Percentiles rank a stretch among this genome's conserved stretches.
Evolutionary conservation across 1,284 basidiomycete genomes (phyloP).

Genomic region (Cerrena zonata): DNA sequence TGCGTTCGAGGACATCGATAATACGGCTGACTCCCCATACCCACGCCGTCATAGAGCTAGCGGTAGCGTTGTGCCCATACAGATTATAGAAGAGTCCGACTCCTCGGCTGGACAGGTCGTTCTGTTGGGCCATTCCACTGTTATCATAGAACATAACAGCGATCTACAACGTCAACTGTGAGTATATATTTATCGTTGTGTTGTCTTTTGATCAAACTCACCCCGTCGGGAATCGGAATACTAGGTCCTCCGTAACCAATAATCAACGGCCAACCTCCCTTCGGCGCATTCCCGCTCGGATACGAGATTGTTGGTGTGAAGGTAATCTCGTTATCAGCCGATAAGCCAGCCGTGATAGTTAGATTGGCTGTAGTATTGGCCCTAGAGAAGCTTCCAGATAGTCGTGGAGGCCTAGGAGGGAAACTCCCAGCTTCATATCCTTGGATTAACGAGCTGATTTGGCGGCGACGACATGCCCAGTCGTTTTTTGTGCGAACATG

Average conservation of each 20-base stretch:
- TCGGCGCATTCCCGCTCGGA: constrained; percentile 38
- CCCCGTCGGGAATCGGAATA: constrained; percentile 42
- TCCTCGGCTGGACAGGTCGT: constrained; percentile 39
- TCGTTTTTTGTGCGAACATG: constrained; percentile 36
- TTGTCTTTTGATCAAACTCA: constrained; percentile 11
- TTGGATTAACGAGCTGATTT: constrained; percentile 43
- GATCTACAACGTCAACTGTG: too few relatives aligned
- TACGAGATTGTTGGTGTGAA: constrained; percentile 39
- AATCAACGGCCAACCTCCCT: constrained; percentile 39
- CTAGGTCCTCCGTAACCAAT: constrained; percentile 46
- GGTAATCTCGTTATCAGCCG: constrained; percentile 40
- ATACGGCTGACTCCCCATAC: too few relatives aligned
- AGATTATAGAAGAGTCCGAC: constrained; percentile 49
- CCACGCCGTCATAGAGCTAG: too few relatives aligned
- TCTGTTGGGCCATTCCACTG: constrained; percentile 44
- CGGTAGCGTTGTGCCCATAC: constrained; percentile 42
- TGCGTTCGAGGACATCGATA: constrained; percentile 47
- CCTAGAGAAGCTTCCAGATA: constrained; percentile 36
- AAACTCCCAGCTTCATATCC: constrained; percentile 44
- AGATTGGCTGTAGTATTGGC: constrained; percentile 37
- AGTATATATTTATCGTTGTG: neutral
- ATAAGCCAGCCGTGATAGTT: constrained; percentile 33
- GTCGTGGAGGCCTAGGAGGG: constrained; percentile 35
- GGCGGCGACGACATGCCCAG: constrained; percentile 44
- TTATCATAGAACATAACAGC: constrained; percentile 46